A percentile compares a stretch with the other conserved stretches of the same genome.
phyloP scores from a whole-genome alignment of 805 yeast species.

The Alloascoidea africana region DNA sequence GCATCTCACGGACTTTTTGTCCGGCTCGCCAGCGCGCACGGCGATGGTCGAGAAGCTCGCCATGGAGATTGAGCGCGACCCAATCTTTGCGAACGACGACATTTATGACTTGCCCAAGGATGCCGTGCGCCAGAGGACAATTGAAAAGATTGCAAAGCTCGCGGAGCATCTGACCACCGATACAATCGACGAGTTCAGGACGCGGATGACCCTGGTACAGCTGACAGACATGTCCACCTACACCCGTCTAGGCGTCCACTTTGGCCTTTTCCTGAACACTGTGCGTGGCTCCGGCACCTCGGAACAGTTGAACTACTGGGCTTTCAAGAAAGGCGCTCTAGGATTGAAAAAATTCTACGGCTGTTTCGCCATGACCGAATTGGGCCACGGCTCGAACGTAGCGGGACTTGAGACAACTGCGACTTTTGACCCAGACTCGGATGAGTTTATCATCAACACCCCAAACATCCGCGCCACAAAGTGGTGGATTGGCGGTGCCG shows the following conservation, averaged over 20 bases:
- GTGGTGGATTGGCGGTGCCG: conserved; percentile 99
- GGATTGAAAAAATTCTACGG: conserved; percentile 36
- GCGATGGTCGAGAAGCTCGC: conserved; percentile 21
- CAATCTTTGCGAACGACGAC: conserved; percentile 27
- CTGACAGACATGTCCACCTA: conserved; percentile 56
- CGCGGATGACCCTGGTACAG: conserved; percentile 12
- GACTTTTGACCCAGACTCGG: conserved; percentile 46
- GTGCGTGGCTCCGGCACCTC: conserved; percentile 79
- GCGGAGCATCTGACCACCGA: conserved; percentile 9
- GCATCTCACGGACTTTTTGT: conserved; percentile 25
- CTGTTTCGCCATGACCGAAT: conserved; percentile 87
- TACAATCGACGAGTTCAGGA: not conserved
- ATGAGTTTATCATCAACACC: conserved; percentile 64
- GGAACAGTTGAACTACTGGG: conserved; percentile 77
- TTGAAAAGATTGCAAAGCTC: conserved; percentile 15
- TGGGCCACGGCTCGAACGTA: conserved; percentile 89
- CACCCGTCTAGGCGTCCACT: conserved; percentile 79
- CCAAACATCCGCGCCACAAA: conserved; percentile 90
- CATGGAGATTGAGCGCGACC: conserved; percentile 38
- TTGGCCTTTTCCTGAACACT: conserved; percentile 72
- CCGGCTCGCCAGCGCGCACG: conserved; percentile 25
- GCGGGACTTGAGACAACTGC: conserved; percentile 93
- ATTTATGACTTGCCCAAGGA: conserved; percentile 33
- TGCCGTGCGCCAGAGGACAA: conserved; percentile 21
- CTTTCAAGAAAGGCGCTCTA: conserved; percentile 28